Base-by-base conservation (phyloP, 2,329 filamentous ascomycete genomes). In the Beauveria medogensis region DNA sequence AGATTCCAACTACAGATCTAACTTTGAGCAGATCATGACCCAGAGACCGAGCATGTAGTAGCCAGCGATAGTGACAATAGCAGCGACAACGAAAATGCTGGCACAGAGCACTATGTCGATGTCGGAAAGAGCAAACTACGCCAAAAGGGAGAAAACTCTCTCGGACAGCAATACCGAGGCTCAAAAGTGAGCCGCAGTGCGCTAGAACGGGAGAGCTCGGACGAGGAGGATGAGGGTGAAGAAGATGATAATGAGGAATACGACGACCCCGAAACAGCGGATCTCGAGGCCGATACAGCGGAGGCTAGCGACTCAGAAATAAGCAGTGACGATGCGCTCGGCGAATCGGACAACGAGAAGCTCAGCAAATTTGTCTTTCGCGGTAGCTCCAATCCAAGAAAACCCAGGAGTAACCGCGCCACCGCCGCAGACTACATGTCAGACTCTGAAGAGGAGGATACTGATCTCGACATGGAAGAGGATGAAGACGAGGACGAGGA, bases 61-160 rank as follows among this genome's bases (percentile, higher is more conserved):
- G 79, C 72, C 16, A 81, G 78, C 55, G 83, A 80, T 50, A 80
- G 73, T 34, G 80, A 76, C 65, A 77, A 76, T 20, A 77, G 74
- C 18, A 80, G 79, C 67, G 77, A 75, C 5, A 76, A 81, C 30
- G 79, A 80, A 53, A 75, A 82, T 63, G 80, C 80, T 12, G 91
- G 89, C 22, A 89, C 92, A 37, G 93, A 96, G 68, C 93, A 97
- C 72, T 97, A 97, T 71, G 82, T 89, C 48, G 75, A 82, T 57
- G 90, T 96, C 37, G 89, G 87, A 22, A 94, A 92, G 79, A 94
- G 89, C 76, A 93, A 90, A 71, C 78, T 97, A 66, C 86, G 91
- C 65, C 87, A 90, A 70, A 85, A 85, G 62, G 86, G 91, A 40
- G 80, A 82, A 26, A 75, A 87, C 20, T 76, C 83, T 0, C 78